These are phyloP conservation scores for Carex myosuroides DNA, from an alignment of 176 grass and related monocot species.

Conservation along the genomic window DNA sequence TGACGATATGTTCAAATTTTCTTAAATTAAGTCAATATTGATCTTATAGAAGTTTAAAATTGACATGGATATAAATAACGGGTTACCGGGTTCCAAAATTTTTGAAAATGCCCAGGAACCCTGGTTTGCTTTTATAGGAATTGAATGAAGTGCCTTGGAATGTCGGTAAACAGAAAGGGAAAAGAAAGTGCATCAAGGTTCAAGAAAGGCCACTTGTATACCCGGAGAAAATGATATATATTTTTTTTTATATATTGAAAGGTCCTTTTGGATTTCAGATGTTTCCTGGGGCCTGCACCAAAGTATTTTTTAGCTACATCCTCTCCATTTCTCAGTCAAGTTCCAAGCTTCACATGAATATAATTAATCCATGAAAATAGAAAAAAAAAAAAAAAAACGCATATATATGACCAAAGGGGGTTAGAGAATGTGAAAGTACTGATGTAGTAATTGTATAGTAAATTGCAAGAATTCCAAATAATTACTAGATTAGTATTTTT, in stretches of 20 bases:
- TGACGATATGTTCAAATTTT: not conserved
- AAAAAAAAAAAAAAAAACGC: not conserved
- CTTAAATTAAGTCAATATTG: not conserved
- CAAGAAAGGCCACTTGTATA: constrained; percentile 1
- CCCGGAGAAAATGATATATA: not conserved
- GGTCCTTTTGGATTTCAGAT: constrained; percentile 3
- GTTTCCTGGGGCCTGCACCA: constrained; percentile 15
- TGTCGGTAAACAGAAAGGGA: constrained; percentile 8
- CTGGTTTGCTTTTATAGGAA: not conserved
- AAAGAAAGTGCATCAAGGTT: not conserved
- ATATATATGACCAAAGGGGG: not conserved
- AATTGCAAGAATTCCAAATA: not conserved
- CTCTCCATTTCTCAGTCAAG: constrained; percentile 2
- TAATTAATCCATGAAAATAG: not conserved
- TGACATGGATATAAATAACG: not conserved
- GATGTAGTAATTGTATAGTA: not conserved
- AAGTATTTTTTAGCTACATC: constrained; percentile 11
- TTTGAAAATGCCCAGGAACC: not conserved
- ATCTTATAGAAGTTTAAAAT: not conserved
- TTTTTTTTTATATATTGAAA: not conserved
- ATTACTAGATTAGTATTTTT: not conserved
- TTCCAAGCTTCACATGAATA: not conserved
- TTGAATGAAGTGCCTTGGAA: constrained; percentile 14
- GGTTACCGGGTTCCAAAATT: not conserved
- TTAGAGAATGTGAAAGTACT: not conserved